These are phyloP conservation scores for Ceratocystis papillata DNA, from an alignment of 2,329 filamentous ascomycete species.

Conservation along the genomic window DNA sequence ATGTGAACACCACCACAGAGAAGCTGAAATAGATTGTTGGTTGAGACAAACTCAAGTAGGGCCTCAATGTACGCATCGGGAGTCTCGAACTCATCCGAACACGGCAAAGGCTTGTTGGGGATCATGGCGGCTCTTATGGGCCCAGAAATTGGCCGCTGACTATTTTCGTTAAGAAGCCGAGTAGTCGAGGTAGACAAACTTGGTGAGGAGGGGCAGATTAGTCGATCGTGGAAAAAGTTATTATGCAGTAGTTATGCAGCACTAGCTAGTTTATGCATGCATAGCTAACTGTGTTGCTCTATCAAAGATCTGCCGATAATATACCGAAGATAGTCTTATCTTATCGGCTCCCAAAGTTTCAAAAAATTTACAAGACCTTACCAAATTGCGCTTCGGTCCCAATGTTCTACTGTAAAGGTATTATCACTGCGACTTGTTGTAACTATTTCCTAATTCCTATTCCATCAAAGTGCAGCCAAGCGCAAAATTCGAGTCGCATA, in stretches of 20 bases:
- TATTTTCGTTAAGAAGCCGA: neutral
- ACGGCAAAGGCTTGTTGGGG: conserved; percentile 51
- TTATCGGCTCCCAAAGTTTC: conserved; percentile 17
- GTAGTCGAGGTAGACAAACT: neutral
- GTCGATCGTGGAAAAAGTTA: neutral
- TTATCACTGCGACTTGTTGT: neutral
- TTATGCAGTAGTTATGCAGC: neutral
- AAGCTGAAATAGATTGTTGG: conserved; percentile 66
- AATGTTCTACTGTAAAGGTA: neutral
- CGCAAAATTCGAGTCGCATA: neutral
- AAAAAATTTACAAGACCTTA: conserved; percentile 18
- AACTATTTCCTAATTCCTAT: neutral
- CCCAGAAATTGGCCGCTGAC: conserved; percentile 2
- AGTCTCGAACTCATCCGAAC: conserved; percentile 56
- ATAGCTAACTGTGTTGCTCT: neutral
- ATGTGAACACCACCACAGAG: conserved; percentile 97
- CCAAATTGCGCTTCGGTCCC: conserved; percentile 2
- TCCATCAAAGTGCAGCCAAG: neutral
- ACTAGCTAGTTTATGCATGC: neutral
- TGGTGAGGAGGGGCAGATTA: conserved; percentile 17
- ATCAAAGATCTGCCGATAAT: neutral
- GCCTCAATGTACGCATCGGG: conserved; percentile 68
- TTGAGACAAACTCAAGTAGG: conserved; percentile 64
- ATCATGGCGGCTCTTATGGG: conserved; percentile 33
- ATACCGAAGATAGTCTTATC: conserved; percentile 15